phyloP scores from a whole-genome alignment of 2,329 filamentous ascomycete genomes.

The Aotearoamyces nothofagi region DNA sequence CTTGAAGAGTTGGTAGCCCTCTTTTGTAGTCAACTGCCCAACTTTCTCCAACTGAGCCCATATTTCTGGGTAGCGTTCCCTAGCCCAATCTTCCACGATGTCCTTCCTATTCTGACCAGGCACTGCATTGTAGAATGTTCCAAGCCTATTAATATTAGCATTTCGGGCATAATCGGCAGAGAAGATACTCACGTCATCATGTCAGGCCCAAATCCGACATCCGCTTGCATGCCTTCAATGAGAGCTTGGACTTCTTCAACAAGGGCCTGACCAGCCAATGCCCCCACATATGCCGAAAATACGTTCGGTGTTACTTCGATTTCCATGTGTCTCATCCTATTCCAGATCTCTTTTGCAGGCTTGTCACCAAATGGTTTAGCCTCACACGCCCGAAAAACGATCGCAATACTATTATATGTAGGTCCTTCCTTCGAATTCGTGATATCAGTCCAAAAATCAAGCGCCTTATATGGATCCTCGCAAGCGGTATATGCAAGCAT shows the following conservation, averaged over 20 bases:
- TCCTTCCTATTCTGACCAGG: slow-evolving; percentile 49
- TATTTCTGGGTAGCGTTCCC: slow-evolving; percentile 45
- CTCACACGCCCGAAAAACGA: slow-evolving; percentile 71
- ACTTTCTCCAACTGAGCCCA: slow-evolving; percentile 45
- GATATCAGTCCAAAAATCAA: slow-evolving; percentile 76
- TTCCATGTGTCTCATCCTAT: slow-evolving; percentile 55
- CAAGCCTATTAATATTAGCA: slow-evolving; percentile 37
- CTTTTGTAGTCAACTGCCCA: slow-evolving; percentile 12
- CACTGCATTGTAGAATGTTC: slow-evolving; percentile 60
- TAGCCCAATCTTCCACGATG: slow-evolving; percentile 61
- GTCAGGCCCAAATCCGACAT: slow-evolving; percentile 53
- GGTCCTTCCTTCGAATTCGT: slow-evolving; percentile 76
- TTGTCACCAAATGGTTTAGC: slow-evolving; percentile 38
- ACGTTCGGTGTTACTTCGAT: slow-evolving; percentile 61
- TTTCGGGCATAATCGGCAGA: slow-evolving; percentile 1
- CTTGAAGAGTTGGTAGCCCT: slow-evolving; percentile 14
- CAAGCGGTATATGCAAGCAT: slow-evolving; percentile 74
- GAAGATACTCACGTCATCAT: slow-evolving; percentile 47
- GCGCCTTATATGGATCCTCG: slow-evolving; percentile 46
- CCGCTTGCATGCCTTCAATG: slow-evolving; percentile 49
- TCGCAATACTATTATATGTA: slow-evolving; percentile 62
- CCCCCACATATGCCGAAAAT: slow-evolving; percentile 63
- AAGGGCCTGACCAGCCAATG: slow-evolving; percentile 57
- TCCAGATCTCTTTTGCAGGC: slow-evolving; percentile 54
- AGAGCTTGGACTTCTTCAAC: slow-evolving; percentile 52